phyloP scores from a whole-genome alignment of 331 rosid species.

The Malus hybrid region DNA sequence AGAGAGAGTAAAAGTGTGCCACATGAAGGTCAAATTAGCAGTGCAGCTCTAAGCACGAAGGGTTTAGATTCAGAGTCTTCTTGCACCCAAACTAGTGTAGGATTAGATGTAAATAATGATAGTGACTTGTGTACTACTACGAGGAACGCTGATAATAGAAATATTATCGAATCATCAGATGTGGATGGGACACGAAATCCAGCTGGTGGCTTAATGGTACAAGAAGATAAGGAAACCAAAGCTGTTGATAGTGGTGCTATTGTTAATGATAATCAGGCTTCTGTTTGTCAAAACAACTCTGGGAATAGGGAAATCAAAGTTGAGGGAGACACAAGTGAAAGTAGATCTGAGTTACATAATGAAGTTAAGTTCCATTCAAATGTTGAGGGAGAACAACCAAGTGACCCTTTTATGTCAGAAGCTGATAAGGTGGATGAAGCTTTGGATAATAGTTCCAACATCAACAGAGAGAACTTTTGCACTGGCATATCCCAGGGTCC shows the following conservation, averaged over 20 bases:
- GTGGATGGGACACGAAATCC: conserved; percentile 35
- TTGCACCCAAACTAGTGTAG: conserved; percentile 57
- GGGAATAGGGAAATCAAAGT: conserved; percentile 28
- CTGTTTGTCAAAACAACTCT: conserved; percentile 39
- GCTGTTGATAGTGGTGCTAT: conserved; percentile 30
- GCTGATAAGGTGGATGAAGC: conserved; percentile 33
- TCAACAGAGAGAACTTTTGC: conserved; percentile 29
- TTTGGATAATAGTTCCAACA: conserved; percentile 34
- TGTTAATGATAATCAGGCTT: conserved; percentile 22
- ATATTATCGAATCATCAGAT: conserved; percentile 31
- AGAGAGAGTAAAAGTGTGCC: conserved; percentile 39
- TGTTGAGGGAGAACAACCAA: conserved; percentile 35
- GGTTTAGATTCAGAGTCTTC: conserved; percentile 60
- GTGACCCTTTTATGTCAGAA: conserved; percentile 33
- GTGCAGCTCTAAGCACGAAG: conserved; percentile 40
- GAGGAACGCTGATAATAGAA: conserved; percentile 44
- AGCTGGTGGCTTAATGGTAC: conserved; percentile 32
- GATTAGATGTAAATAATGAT: conserved; percentile 84
- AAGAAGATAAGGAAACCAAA: conserved; percentile 32
- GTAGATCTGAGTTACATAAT: conserved; percentile 34
- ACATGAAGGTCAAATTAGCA: conserved; percentile 60
- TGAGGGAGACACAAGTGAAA: conserved; percentile 29
- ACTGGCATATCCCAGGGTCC: conserved; percentile 27
- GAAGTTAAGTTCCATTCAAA: conserved; percentile 33
- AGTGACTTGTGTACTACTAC: conserved; percentile 43